A percentile compares a stretch with the other conserved stretches of the same genome.
Conservation (phyloP, 2,329 filamentous ascomycete species). For the Lojkania enalia region DNA sequence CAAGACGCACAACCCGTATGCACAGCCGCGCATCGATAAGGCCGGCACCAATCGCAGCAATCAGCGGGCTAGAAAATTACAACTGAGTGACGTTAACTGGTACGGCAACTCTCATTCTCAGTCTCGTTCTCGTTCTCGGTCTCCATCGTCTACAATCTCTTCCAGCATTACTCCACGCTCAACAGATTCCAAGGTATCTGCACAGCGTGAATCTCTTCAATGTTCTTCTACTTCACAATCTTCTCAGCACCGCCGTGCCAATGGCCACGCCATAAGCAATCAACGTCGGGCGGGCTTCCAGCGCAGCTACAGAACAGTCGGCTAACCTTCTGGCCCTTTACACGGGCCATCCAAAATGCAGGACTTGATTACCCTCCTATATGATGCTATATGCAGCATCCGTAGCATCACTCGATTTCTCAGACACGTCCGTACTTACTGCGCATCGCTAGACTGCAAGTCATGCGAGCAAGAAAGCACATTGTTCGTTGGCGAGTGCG, state of each 20-base stretch:
- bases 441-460: too few species aligned
- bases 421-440: too few species aligned
- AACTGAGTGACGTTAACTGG: constrained; percentile 98
- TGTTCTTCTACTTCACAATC: background rate
- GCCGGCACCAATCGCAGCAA: constrained; percentile 67
- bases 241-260: background rate
- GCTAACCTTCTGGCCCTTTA: constrained; percentile 33
- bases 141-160: constrained; percentile 1
- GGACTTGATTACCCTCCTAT: constrained; percentile 32
- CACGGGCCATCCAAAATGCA: constrained; percentile 27
- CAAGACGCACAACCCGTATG: constrained; percentile 48
- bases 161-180: constrained; percentile 2
- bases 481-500: too few species aligned
- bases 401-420: too few species aligned
- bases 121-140: constrained; percentile 13
- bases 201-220: constrained; percentile 1
- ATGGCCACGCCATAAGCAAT: background rate
- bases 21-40: constrained; percentile 57
- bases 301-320: constrained; percentile 5
- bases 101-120: constrained; percentile 55
- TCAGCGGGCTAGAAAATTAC: constrained; percentile 85
- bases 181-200: constrained; percentile 15
- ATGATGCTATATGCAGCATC: constrained; percentile 19
- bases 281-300: background rate
- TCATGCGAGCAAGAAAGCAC: too few species aligned